phyloP scores from a whole-genome alignment of 73 alveolate species.

The Paramecium pentaurelia region DNA sequence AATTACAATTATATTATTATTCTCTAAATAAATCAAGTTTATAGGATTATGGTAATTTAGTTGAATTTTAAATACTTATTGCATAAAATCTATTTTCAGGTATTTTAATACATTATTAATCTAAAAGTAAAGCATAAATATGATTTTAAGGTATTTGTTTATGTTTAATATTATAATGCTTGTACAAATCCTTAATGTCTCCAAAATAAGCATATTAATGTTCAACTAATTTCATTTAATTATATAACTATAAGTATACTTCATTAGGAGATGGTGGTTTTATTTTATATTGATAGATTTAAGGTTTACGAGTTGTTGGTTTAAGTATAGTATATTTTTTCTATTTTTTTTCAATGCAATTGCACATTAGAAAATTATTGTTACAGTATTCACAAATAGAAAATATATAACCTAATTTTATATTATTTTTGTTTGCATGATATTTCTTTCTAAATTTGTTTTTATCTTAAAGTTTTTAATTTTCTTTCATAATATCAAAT shows the following conservation, averaged over 20 bases:
- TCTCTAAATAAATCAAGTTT: neutral
- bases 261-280: constrained; percentile 37
- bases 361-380: neutral
- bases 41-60: neutral
- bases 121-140: neutral
- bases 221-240: neutral
- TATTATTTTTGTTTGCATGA: constrained; percentile 32
- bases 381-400: constrained; percentile 41
- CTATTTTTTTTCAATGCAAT: neutral
- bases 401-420: neutral
- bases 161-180: constrained; percentile 36
- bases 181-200: neutral
- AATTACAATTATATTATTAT: neutral
- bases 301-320: neutral
- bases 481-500: constrained; percentile 20
- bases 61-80: neutral
- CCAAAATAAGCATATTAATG: constrained; percentile 40
- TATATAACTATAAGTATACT: neutral
- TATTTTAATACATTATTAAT: constrained; percentile 3
- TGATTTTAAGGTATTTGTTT: constrained; percentile 3
- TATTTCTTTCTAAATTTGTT: constrained; percentile 34
- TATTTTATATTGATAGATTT: neutral
- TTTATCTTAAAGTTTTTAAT: constrained; percentile 22
- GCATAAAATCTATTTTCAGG: constrained; percentile 48
- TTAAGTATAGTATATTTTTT: neutral